Percentiles rank a stretch among this genome's conserved stretches.
phyloP scores from a whole-genome alignment of 805 yeast species.

The Saturnispora gosingensis region DNA sequence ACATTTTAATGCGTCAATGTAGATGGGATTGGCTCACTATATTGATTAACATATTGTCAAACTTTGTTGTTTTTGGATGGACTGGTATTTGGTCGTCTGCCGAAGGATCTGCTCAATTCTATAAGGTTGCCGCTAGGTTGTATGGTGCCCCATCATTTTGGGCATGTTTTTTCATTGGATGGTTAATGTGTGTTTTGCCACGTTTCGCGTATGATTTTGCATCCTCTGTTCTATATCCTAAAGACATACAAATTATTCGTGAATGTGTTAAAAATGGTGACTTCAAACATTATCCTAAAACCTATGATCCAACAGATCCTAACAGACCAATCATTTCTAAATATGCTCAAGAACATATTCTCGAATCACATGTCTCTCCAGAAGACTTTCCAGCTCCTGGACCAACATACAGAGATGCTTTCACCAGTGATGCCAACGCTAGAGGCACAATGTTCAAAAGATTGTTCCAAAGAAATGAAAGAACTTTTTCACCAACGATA shows the following conservation, averaged over 20 bases:
- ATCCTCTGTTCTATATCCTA: constrained; percentile 46
- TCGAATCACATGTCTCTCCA: constrained; percentile 20
- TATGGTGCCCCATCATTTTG: constrained; percentile 57
- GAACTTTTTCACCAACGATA: constrained; percentile 23
- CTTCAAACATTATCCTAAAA: constrained; percentile 52
- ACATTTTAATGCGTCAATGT: constrained; percentile 56
- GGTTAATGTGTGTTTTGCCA: constrained; percentile 54
- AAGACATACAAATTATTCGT: constrained; percentile 63
- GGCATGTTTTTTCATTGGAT: constrained; percentile 61
- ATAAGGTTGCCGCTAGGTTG: constrained; percentile 54
- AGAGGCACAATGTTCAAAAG: constrained; percentile 34
- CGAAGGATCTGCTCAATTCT: constrained; percentile 45
- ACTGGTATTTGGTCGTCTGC: constrained; percentile 71
- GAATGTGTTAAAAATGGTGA: constrained; percentile 63
- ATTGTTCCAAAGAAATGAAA: constrained; percentile 24
- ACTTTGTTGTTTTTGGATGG: constrained; percentile 60
- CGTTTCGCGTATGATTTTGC: constrained; percentile 53
- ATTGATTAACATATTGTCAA: constrained; percentile 47
- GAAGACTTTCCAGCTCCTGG: constrained; percentile 12
- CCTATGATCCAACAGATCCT: constrained; percentile 78
- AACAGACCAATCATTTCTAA: constrained; percentile 44
- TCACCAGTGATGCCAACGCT: constrained; percentile 27
- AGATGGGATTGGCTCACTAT: constrained; percentile 76
- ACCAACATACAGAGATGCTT: constrained; percentile 26
- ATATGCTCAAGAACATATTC: constrained; percentile 29